These are phyloP conservation scores for Globisporangium nunn DNA, from an alignment of 352 stramenopile genomes.

Conservation along the genomic window DNA sequence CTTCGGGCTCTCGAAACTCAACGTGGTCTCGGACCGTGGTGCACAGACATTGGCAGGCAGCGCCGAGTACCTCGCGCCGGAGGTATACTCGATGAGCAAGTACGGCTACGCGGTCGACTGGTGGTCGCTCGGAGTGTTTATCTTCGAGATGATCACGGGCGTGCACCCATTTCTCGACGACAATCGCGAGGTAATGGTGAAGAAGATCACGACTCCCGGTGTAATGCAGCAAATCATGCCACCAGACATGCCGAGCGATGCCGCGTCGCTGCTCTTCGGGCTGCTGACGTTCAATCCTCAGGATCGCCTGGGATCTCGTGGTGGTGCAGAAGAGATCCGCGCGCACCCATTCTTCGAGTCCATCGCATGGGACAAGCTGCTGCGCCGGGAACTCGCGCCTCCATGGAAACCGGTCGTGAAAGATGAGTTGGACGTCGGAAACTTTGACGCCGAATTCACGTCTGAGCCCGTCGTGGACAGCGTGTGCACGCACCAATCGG, in stretches of 20 bases:
- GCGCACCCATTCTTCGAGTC: slow-evolving; percentile 81
- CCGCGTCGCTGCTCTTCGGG: slow-evolving; percentile 60
- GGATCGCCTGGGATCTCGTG: slow-evolving; percentile 52
- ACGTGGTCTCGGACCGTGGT: slow-evolving; percentile 63
- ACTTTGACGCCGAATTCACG: slow-evolving; percentile 76
- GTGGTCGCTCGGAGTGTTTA: slow-evolving; percentile 88
- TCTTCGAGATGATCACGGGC: slow-evolving; percentile 89
- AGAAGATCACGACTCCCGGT: slow-evolving; percentile 82
- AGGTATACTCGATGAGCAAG: slow-evolving; percentile 68
- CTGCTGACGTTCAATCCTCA: slow-evolving; percentile 73
- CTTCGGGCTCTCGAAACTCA: slow-evolving; percentile 88
- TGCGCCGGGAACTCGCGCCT: slow-evolving; percentile 43
- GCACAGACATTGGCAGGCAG: slow-evolving; percentile 73
- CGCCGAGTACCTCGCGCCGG: slow-evolving; percentile 87
- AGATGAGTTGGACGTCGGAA: slow-evolving; percentile 68
- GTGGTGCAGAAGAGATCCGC: slow-evolving; percentile 62
- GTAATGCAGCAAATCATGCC: slow-evolving; percentile 59
- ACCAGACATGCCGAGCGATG: slow-evolving; percentile 52
- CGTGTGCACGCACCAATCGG: slow-evolving; percentile 60
- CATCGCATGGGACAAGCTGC: slow-evolving; percentile 78
- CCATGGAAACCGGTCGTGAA: slow-evolving; percentile 61
- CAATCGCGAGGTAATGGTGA: slow-evolving; percentile 78
- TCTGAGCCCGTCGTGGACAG: slow-evolving; percentile 69
- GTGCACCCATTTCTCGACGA: slow-evolving; percentile 85
- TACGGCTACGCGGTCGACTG: slow-evolving; percentile 88